These are phyloP conservation scores for Ophiostoma sp. DNA, from an alignment of 2,329 filamentous ascomycete genomes.

Conservation along the genomic window DNA sequence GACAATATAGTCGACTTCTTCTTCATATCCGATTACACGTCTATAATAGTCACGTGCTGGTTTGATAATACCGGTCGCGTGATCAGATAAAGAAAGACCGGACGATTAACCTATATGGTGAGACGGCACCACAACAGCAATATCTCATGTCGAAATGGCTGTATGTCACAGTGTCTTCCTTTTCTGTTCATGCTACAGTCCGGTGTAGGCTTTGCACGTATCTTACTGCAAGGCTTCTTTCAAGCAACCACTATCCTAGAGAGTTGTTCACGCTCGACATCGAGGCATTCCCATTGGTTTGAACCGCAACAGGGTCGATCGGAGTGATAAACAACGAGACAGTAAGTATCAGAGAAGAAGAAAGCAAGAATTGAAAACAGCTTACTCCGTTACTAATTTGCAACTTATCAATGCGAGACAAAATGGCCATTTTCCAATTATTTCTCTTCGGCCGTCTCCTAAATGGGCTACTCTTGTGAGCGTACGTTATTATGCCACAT, in stretches of 20 bases:
- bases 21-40: too few species aligned
- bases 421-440: not conserved
- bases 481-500: not conserved
- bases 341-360: not conserved
- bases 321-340: too few species aligned
- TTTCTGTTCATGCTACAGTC: not conserved
- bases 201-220: not conserved
- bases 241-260: too few species aligned
- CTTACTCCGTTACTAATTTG: not conserved
- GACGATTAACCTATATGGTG: too few species aligned
- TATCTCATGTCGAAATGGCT: not conserved
- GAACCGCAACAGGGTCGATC: not conserved
- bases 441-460: not conserved
- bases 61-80: too few species aligned
- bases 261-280: not conserved
- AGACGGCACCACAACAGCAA: not conserved
- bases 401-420: not conserved
- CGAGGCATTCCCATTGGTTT: not conserved
- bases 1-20: too few species aligned
- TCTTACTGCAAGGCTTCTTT: not conserved
- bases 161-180: not conserved
- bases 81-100: too few species aligned
- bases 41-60: too few species aligned
- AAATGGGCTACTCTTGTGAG: not conserved
- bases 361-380: not conserved